Percentiles rank a stretch among this genome's conserved stretches.
phyloP scores from a whole-genome alignment of 805 yeast genomes.

The Saccharomyces kudriavzevii region DNA sequence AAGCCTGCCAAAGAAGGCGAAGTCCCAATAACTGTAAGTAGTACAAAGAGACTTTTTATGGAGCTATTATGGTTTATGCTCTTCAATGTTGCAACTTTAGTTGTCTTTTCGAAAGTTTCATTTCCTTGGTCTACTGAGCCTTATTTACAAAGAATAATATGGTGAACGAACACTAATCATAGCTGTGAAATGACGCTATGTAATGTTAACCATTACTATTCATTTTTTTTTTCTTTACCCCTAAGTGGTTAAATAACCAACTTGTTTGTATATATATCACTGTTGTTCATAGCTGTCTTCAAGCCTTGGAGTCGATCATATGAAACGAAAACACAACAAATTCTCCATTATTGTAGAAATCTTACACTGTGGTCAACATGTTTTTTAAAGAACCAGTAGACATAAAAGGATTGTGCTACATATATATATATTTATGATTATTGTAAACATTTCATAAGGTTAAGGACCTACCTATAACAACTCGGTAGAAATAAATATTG shows the following conservation, averaged over 20 bases:
- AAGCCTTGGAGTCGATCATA: neutral
- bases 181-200: neutral
- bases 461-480: neutral
- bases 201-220: neutral
- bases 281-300: neutral
- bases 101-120: constrained; percentile 51
- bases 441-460: neutral
- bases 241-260: neutral
- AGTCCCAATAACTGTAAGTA: constrained; percentile 13
- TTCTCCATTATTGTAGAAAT: neutral
- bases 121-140: constrained; percentile 64
- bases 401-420: neutral
- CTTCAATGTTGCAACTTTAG: constrained; percentile 46
- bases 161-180: constrained; percentile 41
- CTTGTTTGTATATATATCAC: neutral
- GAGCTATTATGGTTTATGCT: constrained; percentile 59
- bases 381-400: too few relatives aligned
- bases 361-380: too few relatives aligned
- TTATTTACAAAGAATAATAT: constrained; percentile 69
- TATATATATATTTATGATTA: neutral
- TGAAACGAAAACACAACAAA: neutral
- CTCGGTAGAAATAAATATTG: neutral
- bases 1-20: constrained; percentile 13
- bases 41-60: constrained; percentile 32
- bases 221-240: neutral